Evolutionary conservation across 2,329 filamentous ascomycete species (phyloP).

Genomic region (Neonectria punicea): DNA sequence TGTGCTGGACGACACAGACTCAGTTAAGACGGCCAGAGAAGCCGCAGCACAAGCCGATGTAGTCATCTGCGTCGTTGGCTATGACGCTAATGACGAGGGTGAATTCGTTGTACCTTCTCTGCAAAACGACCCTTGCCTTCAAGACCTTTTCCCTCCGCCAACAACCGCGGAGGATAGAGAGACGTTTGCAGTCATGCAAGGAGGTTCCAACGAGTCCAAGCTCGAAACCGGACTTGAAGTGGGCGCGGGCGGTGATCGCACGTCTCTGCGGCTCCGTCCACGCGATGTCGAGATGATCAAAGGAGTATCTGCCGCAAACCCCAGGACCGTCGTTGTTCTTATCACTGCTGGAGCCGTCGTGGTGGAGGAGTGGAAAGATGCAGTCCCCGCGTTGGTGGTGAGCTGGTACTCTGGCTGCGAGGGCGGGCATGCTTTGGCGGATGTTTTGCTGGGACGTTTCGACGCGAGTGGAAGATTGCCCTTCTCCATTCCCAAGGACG

Average conservation of each 20-base stretch:
- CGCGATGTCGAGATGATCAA: conserved; percentile 31
- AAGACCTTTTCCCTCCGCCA: conserved; percentile 17
- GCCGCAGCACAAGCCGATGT: conserved; percentile 19
- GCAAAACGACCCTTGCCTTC: conserved; percentile 11
- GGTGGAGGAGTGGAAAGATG: conserved; percentile 32
- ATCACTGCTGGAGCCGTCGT: conserved; percentile 34
- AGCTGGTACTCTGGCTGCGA: conserved; percentile 36
- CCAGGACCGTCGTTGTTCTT: conserved; percentile 22
- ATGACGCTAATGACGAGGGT: conserved; percentile 31
- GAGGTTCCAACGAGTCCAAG: too few species aligned
- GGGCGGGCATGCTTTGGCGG: too few species aligned
- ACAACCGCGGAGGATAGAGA: background rate
- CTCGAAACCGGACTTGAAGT: conserved; percentile 5
- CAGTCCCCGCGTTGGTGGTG: conserved; percentile 21
- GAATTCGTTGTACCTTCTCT: conserved; percentile 30
- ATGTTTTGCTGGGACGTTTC: too few species aligned
- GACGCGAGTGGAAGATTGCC: too few species aligned
- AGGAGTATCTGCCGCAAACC: conserved; percentile 21
- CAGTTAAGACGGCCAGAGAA: background rate
- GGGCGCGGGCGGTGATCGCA: conserved; percentile 33
- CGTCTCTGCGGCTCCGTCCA: conserved; percentile 20
- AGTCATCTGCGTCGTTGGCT: conserved; percentile 33
- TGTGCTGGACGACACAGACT: conserved; percentile 15
- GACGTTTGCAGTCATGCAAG: too few species aligned
- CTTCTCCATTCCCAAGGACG: too few species aligned